Evolutionary conservation across 2,329 filamentous ascomycete species (phyloP).

Genomic region (Magnaporthiopsis incrustans): DNA sequence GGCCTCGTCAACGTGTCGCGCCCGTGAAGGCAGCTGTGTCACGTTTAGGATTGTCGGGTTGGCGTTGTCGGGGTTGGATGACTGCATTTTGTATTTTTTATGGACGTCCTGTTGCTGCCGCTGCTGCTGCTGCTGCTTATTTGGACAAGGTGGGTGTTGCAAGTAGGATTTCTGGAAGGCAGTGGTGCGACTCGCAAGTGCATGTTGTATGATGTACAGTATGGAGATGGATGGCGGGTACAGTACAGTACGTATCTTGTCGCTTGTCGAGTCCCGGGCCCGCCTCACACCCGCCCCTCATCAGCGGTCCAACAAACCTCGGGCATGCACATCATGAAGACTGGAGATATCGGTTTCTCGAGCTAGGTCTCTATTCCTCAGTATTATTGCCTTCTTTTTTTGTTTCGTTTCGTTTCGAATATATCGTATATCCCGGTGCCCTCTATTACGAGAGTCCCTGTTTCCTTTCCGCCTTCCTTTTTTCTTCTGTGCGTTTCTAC

Average conservation of each 20-base stretch:
- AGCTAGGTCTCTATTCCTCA: not conserved
- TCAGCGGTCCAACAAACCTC: not conserved
- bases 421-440: too few species aligned
- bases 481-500: too few species aligned
- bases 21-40: conserved; percentile 78
- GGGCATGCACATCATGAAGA: not conserved
- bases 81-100: conserved; percentile 29
- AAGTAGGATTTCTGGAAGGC: not conserved
- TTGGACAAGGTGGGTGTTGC: not conserved
- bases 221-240: not conserved
- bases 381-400: not conserved
- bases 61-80: conserved; percentile 56
- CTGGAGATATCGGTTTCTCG: not conserved
- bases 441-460: too few species aligned
- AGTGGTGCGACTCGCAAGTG: too few species aligned
- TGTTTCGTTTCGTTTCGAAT: too few species aligned
- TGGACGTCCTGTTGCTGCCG: conserved; percentile 7
- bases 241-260: not conserved
- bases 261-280: not conserved
- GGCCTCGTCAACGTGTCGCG: conserved; percentile 36
- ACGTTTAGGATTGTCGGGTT: conserved; percentile 89
- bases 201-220: too few species aligned
- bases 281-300: not conserved
- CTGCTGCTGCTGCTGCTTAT: not conserved
- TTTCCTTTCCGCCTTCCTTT: too few species aligned